phyloP scores from a whole-genome alignment of 2,329 filamentous ascomycete species.

The Aspergillus sp. region DNA sequence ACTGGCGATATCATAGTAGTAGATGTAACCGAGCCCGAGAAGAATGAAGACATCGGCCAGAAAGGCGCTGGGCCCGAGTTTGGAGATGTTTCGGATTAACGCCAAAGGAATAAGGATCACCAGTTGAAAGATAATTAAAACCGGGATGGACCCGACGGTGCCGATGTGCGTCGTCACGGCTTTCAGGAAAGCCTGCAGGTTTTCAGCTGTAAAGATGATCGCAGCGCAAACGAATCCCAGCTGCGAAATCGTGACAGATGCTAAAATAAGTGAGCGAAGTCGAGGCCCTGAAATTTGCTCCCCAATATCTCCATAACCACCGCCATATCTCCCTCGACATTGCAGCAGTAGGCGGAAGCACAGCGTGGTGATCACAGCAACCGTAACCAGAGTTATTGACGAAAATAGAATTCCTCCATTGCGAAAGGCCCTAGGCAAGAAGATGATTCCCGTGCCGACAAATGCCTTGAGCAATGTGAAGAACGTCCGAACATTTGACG shows the following conservation, averaged over 20 bases:
- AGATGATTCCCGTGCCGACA: slow-evolving; percentile 74
- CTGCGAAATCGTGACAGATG: slow-evolving; percentile 65
- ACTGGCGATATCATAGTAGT: slow-evolving; percentile 85
- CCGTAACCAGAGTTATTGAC: slow-evolving; percentile 56
- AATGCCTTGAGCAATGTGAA: slow-evolving; percentile 73
- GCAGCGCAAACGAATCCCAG: slow-evolving; percentile 71
- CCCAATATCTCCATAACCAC: slow-evolving; percentile 68
- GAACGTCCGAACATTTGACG: slow-evolving; percentile 63
- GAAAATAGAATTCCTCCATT: slow-evolving; percentile 73
- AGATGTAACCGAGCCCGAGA: slow-evolving; percentile 80
- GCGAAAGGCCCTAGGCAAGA: slow-evolving; percentile 68
- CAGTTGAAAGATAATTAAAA: slow-evolving; percentile 72
- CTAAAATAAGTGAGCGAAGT: slow-evolving; percentile 58
- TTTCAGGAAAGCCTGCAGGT: slow-evolving; percentile 58
- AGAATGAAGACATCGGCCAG: slow-evolving; percentile 90
- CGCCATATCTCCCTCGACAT: slow-evolving; percentile 56
- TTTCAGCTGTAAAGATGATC: slow-evolving; percentile 70
- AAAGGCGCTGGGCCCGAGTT: slow-evolving; percentile 84
- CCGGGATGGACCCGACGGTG: slow-evolving; percentile 46
- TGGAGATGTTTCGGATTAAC: slow-evolving; percentile 86
- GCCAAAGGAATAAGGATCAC: slow-evolving; percentile 86
- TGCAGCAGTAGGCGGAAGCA: slow-evolving; percentile 65
- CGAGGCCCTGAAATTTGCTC: slow-evolving; percentile 55
- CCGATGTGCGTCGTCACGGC: slow-evolving; percentile 48
- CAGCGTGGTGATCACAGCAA: slow-evolving; percentile 59